Conservation (phyloP, 2,329 filamentous ascomycete species). For the Colletotrichum simmondsii region DNA sequence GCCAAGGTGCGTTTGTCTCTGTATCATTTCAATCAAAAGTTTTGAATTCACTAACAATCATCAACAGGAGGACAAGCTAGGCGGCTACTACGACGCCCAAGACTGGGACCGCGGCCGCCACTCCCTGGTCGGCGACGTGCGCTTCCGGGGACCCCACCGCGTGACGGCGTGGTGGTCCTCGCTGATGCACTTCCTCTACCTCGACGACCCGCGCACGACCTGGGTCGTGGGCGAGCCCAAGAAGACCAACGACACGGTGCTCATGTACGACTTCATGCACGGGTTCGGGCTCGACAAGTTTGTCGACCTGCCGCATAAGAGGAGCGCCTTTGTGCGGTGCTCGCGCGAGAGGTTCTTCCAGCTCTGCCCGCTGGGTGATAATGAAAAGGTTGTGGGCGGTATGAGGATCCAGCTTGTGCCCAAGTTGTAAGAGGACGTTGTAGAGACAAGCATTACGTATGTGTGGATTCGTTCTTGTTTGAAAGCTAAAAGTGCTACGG, state of each 20-base stretch:
- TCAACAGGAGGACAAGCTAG: constrained; percentile 63
- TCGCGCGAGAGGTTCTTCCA: constrained; percentile 77
- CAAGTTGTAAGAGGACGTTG: constrained; percentile 54
- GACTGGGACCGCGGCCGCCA: constrained; percentile 70
- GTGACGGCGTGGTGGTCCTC: constrained; percentile 72
- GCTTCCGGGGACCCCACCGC: constrained; percentile 69
- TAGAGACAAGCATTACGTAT: no score
- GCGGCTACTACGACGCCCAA: constrained; percentile 64
- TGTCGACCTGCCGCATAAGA: constrained; percentile 78
- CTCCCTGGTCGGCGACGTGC: constrained; percentile 67
- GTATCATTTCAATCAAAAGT: no score
- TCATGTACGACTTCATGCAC: constrained; percentile 80
- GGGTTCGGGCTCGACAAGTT: constrained; percentile 79
- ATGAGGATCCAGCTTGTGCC: constrained; percentile 64
- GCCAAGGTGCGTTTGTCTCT: constrained; percentile 61
- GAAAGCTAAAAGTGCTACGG: background rate
- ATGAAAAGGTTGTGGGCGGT: constrained; percentile 65
- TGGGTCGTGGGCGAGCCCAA: constrained; percentile 77
- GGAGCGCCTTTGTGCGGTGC: constrained; percentile 74
- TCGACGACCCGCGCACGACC: constrained; percentile 69
- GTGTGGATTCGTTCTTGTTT: background rate
- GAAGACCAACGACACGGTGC: constrained; percentile 74
- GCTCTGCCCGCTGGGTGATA: constrained; percentile 68
- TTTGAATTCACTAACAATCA: constrained; percentile 1
- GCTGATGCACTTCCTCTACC: constrained; percentile 71